Conservation (phyloP, 2,329 filamentous ascomycete genomes). For the Colletotrichum sp. region DNA sequence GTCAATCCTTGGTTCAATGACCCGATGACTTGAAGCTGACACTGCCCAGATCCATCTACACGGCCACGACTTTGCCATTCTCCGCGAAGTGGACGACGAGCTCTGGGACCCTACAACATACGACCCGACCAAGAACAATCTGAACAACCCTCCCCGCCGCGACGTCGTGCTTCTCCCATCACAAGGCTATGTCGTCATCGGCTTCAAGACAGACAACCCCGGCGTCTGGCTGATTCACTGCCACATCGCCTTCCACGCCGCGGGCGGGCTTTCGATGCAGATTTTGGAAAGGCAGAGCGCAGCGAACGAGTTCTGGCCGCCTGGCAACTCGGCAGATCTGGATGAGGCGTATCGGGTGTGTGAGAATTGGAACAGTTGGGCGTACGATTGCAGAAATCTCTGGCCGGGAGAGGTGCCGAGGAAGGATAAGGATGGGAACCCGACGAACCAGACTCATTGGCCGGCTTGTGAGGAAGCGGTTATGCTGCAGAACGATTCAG, state of each 20-base stretch:
- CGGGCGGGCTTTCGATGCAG: slow-evolving; percentile 18
- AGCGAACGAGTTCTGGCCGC: background rate
- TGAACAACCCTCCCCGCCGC: slow-evolving; percentile 51
- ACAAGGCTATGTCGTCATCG: slow-evolving; percentile 50
- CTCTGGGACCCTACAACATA: slow-evolving; percentile 10
- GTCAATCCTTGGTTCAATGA: background rate
- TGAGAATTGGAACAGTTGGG: slow-evolving; percentile 9
- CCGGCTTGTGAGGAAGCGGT: background rate
- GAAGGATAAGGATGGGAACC: background rate
- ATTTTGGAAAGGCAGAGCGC: background rate
- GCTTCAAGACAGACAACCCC: slow-evolving; percentile 53
- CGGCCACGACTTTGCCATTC: slow-evolving; percentile 53
- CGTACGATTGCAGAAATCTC: slow-evolving; percentile 8
- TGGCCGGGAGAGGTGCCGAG: background rate
- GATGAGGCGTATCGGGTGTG: background rate
- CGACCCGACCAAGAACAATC: slow-evolving; percentile 34
- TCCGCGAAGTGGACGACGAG: slow-evolving; percentile 31
- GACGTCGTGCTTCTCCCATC: slow-evolving; percentile 53
- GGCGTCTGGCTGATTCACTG: slow-evolving; percentile 56
- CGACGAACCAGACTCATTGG: background rate
- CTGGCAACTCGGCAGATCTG: background rate
- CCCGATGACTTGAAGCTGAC: slow-evolving; percentile 51
- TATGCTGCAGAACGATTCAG: background rate
- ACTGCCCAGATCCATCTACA: slow-evolving; percentile 49
- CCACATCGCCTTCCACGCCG: slow-evolving; percentile 53